phyloP scores from a whole-genome alignment of 2,329 filamentous ascomycete species.

The Alternaria viburni region DNA sequence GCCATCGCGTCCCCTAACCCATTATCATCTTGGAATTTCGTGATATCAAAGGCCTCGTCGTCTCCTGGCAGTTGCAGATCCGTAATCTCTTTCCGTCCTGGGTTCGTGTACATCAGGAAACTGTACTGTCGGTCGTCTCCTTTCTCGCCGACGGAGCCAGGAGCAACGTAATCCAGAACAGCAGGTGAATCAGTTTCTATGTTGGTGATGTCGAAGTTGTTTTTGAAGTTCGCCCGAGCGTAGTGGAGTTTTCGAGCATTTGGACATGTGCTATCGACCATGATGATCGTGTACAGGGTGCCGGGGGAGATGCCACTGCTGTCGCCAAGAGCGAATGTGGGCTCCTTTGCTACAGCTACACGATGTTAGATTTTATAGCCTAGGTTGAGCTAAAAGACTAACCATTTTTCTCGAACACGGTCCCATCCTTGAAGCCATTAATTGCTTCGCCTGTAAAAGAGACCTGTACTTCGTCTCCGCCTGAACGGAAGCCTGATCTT shows the following conservation, averaged over 20 bases:
- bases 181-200: slow-evolving; percentile 27
- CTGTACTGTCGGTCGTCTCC: slow-evolving; percentile 40
- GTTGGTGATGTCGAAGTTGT: slow-evolving; percentile 33
- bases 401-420: slow-evolving; percentile 34
- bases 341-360: slow-evolving; percentile 34
- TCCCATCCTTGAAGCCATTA: slow-evolving; percentile 38
- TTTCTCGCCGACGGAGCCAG: slow-evolving; percentile 39
- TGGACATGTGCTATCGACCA: slow-evolving; percentile 44
- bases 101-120: slow-evolving; percentile 43
- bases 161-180: slow-evolving; percentile 37
- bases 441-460: slow-evolving; percentile 34
- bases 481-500: slow-evolving; percentile 23
- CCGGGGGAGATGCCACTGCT: slow-evolving; percentile 35
- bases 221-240: slow-evolving; percentile 39
- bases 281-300: slow-evolving; percentile 38
- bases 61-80: slow-evolving; percentile 33
- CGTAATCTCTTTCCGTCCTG: slow-evolving; percentile 25
- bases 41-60: slow-evolving; percentile 34
- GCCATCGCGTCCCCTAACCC: slow-evolving; percentile 35
- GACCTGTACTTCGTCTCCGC: slow-evolving; percentile 35
- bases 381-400: slow-evolving; percentile 2
- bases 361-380: slow-evolving; percentile 7
- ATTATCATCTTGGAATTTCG: slow-evolving; percentile 40
- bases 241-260: slow-evolving; percentile 39
- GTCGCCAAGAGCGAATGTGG: slow-evolving; percentile 45